A percentile compares a stretch with the other conserved stretches of the same genome.
Conservation (phyloP, 2,329 filamentous ascomycete species). For the Stachybotrys chartarum region DNA sequence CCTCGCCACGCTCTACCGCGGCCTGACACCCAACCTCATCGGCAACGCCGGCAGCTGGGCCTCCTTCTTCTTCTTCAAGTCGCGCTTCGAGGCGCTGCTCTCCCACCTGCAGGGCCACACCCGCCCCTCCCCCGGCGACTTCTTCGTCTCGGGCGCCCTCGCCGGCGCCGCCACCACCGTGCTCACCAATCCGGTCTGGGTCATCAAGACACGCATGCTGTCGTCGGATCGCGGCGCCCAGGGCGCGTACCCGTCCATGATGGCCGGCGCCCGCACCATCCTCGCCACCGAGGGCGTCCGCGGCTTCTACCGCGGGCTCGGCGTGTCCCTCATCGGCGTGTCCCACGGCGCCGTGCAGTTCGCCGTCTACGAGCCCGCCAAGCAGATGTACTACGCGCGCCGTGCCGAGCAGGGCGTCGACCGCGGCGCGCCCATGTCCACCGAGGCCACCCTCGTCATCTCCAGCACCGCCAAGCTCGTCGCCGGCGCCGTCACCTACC, state of each 20-base stretch:
- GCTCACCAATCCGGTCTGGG: slow-evolving; percentile 94
- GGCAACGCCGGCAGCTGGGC: slow-evolving; percentile 90
- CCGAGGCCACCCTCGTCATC: slow-evolving; percentile 71
- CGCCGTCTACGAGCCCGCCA: slow-evolving; percentile 77
- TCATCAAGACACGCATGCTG: slow-evolving; percentile 95
- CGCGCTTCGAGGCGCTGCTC: slow-evolving; percentile 42
- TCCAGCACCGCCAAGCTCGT: slow-evolving; percentile 79
- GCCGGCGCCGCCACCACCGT: slow-evolving; percentile 69
- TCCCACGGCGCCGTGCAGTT: slow-evolving; percentile 94
- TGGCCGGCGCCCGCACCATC: slow-evolving; percentile 61
- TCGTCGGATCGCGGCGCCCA: slow-evolving; percentile 67
- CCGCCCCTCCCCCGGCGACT: slow-evolving; percentile 53
- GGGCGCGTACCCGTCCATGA: slow-evolving; percentile 77
- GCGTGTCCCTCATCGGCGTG: slow-evolving; percentile 78
- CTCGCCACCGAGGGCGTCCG: slow-evolving; percentile 61
- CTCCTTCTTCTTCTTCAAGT: slow-evolving; percentile 80
- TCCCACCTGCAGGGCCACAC: slow-evolving; percentile 13
- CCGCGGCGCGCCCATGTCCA: slow-evolving; percentile 40
- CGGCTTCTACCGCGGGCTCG: slow-evolving; percentile 84
- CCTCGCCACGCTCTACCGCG: slow-evolving; percentile 73
- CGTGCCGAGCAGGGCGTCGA: slow-evolving; percentile 7
- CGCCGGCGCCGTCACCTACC: slow-evolving; percentile 86
- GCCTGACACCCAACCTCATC: slow-evolving; percentile 80
- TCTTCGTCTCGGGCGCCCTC: slow-evolving; percentile 69
- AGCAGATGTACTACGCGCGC: slow-evolving; percentile 48